phyloP scores from a whole-genome alignment of 352 stramenopile species.

The Phytophthora melonis region DNA sequence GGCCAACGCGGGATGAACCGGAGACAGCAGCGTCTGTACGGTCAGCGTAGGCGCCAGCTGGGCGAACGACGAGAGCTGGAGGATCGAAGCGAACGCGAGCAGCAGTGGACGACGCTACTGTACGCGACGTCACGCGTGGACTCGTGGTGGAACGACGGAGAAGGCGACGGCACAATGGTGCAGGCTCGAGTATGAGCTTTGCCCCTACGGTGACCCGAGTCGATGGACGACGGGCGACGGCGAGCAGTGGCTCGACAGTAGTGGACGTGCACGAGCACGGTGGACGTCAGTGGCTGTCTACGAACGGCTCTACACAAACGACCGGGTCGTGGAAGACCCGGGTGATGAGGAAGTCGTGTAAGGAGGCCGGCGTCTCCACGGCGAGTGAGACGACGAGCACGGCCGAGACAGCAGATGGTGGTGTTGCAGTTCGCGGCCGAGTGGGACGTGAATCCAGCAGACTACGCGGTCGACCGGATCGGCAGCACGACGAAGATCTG shows the following conservation, averaged over 20 bases:
- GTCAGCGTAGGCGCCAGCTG: not conserved
- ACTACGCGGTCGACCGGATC: no score
- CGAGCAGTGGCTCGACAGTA: not conserved
- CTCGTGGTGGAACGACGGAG: not conserved
- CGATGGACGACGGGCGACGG: not conserved
- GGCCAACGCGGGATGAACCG: not conserved
- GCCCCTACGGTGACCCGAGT: not conserved
- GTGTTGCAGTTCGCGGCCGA: no score
- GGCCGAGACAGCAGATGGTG: no score
- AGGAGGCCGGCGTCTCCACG: no score
- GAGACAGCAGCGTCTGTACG: not conserved
- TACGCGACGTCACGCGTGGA: not conserved
- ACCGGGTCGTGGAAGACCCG: constrained; percentile 13
- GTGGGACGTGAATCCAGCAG: no score
- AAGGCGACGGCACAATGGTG: not conserved
- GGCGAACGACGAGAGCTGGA: not conserved
- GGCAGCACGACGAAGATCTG: no score
- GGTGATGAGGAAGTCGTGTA: constrained; percentile 4
- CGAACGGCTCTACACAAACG: not conserved
- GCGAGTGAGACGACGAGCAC: no score
- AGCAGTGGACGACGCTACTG: not conserved
- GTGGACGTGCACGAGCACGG: not conserved
- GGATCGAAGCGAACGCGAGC: not conserved
- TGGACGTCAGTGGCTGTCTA: not conserved
- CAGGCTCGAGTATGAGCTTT: not conserved